These are phyloP conservation scores for Pythium chondricola DNA, from an alignment of 352 stramenopile species.

Conservation along the genomic window DNA sequence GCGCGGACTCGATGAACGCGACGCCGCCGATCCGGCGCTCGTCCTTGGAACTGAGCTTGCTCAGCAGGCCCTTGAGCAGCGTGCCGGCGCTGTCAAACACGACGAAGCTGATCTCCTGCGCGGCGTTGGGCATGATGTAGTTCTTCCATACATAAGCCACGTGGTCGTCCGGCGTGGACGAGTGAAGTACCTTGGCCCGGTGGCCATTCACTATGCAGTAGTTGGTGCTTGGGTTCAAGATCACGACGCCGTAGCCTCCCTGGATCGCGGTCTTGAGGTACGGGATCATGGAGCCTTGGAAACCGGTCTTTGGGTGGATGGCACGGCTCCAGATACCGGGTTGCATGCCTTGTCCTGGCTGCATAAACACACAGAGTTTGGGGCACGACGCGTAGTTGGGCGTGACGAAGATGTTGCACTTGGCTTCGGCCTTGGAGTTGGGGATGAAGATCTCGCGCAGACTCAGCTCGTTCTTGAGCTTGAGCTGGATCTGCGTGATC, in stretches of 20 bases:
- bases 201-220: conserved; percentile 73
- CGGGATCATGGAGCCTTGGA: conserved; percentile 84
- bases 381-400: conserved; percentile 73
- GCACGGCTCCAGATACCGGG: conserved; percentile 65
- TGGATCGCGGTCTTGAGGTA: conserved; percentile 85
- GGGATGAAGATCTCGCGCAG: conserved; percentile 85
- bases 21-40: conserved; percentile 65
- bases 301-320: conserved; percentile 75
- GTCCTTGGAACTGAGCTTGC: conserved; percentile 46
- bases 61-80: conserved; percentile 68
- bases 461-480: conserved; percentile 80
- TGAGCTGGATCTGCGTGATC: conserved; percentile 77
- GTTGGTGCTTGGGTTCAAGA: conserved; percentile 84
- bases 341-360: conserved; percentile 56
- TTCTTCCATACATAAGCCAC: conserved; percentile 84
- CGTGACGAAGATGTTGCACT: conserved; percentile 84
- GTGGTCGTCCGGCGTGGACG: conserved; percentile 65
- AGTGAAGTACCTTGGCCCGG: conserved; percentile 78
- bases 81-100: conserved; percentile 63
- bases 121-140: conserved; percentile 75
- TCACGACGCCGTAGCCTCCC: conserved; percentile 72
- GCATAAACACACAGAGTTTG: conserved; percentile 80
- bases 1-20: conserved; percentile 80
- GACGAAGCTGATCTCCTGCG: conserved; percentile 83
- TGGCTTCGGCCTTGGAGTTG: conserved; percentile 81